A percentile compares a stretch with the other conserved stretches of the same genome.
phyloP scores from a whole-genome alignment of 2,329 filamentous ascomycete genomes.

The Pestalotiopsis sp. region DNA sequence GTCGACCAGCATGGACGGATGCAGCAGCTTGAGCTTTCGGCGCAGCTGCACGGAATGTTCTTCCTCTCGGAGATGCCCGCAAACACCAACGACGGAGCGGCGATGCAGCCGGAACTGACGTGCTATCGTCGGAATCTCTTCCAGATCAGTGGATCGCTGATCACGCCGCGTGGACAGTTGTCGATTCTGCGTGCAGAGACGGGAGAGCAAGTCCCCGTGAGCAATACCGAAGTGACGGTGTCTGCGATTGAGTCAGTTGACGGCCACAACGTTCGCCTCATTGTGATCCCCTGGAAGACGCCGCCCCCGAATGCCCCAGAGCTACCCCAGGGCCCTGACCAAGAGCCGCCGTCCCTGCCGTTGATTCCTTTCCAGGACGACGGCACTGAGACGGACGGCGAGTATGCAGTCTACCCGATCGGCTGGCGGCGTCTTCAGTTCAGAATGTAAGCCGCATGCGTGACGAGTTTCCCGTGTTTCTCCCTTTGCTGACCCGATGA shows the following conservation, averaged over 20 bases:
- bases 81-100: constrained; percentile 57
- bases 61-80: constrained; percentile 81
- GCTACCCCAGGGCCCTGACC: constrained; percentile 67
- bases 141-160: constrained; percentile 89
- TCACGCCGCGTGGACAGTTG: constrained; percentile 75
- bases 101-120: constrained; percentile 79
- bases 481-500: constrained; percentile 15
- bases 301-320: constrained; percentile 79
- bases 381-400: constrained; percentile 65
- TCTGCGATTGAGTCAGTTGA: constrained; percentile 95
- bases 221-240: constrained; percentile 82
- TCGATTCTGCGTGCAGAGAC: constrained; percentile 78
- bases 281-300: constrained; percentile 98
- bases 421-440: constrained; percentile 95
- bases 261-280: constrained; percentile 87
- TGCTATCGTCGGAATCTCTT: constrained; percentile 96
- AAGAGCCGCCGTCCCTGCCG: constrained; percentile 83
- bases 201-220: constrained; percentile 81
- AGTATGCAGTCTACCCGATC: constrained; percentile 88
- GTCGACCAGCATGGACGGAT: constrained; percentile 62
- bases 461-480: neutral
- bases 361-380: constrained; percentile 70
- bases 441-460: constrained; percentile 60
- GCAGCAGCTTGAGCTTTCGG: constrained; percentile 64
- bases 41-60: constrained; percentile 87